Base-by-base conservation (phyloP, 768 basidiomycete genomes). In the Hericium erinaceus region DNA sequence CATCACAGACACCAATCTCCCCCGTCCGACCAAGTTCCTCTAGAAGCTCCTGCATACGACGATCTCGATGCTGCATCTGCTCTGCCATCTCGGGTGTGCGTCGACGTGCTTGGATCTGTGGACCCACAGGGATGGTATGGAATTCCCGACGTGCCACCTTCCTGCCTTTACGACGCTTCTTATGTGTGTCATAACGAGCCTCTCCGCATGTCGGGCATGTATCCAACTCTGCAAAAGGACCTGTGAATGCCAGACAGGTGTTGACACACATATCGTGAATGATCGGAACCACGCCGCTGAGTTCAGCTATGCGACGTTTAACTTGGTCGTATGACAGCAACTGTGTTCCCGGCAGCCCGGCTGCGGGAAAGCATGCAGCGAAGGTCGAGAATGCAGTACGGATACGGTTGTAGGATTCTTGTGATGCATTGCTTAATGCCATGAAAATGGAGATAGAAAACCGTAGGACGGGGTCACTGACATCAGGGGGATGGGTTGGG, bases 211-310 rank as follows among this genome's bases (percentile, higher is more conserved):
- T n/a, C 3, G 60, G 53, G 48, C 64, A 65, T 8, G 18, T 16
- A 3, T 64, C 54, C 11, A 59, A 54, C 20, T 51, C n/a, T 5
- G 52, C 38, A 22, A 56, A 61, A 6, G 60, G 64, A 13, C 65
- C 62, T 8, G 65, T 65, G 38, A 61, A 66, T 6, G 46, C 60
- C 3, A 58, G 13, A 51, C 64, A 66, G 13, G 62, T 55, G 10
- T 64, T 59, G 11, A 59, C 44, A 40, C 62, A 64, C 56, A 57
- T 57, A 26, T 60, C 58, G 13, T 52, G 37, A 15, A 41, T 26
- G 3, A 38, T 51, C 12, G 58, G 10, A 20, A 40, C 52, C 7
- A 61, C 54, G 7, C 60, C 62, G 7, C 39, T 51, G 12, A 60
- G 51, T 1, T 57, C 49, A 15, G 46, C 15, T 40, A 64, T 50